A percentile compares a stretch with the other conserved stretches of the same genome.
Conservation (phyloP, 768 basidiomycete species). For the Sarcodon sp. region DNA sequence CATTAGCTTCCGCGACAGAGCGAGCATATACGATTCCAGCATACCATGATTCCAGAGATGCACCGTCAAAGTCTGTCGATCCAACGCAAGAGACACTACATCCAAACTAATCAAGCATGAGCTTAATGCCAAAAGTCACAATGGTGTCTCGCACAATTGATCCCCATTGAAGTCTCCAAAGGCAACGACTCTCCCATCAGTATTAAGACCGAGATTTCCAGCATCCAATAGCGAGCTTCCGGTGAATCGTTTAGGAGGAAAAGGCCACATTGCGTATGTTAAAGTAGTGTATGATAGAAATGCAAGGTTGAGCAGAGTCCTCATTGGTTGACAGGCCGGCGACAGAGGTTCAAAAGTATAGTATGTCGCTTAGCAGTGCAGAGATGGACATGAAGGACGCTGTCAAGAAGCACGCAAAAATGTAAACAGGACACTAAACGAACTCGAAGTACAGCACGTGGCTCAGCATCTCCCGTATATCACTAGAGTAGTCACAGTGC, state of each 20-base stretch:
- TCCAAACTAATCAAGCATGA: constrained; percentile 45
- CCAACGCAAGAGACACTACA: constrained; percentile 58
- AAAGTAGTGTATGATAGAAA: background rate
- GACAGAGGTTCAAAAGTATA: too few relatives aligned
- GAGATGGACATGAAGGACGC: too few relatives aligned
- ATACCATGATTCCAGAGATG: constrained; percentile 77
- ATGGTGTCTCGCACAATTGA: constrained; percentile 59
- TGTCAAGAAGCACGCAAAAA: too few relatives aligned
- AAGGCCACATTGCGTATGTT: constrained; percentile 55
- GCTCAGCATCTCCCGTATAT: too few relatives aligned
- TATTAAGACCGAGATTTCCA: constrained; percentile 66
- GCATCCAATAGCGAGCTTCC: constrained; percentile 72
- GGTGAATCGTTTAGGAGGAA: constrained; percentile 74
- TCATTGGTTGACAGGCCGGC: too few relatives aligned
- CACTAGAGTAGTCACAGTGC: too few relatives aligned
- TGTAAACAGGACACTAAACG: too few relatives aligned
- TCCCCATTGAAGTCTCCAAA: constrained; percentile 96
- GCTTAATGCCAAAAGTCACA: background rate
- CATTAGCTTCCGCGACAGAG: background rate
- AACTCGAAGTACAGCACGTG: too few relatives aligned
- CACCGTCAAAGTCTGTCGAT: constrained; percentile 65
- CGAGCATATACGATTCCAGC: constrained; percentile 5
- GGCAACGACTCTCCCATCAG: constrained; percentile 66
- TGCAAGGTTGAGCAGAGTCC: too few relatives aligned
- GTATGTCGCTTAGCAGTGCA: too few relatives aligned